Percentiles rank a stretch among this genome's conserved stretches.
Conservation (phyloP, 805 yeast genomes). For the Zygotorulaspora florentina region DNA sequence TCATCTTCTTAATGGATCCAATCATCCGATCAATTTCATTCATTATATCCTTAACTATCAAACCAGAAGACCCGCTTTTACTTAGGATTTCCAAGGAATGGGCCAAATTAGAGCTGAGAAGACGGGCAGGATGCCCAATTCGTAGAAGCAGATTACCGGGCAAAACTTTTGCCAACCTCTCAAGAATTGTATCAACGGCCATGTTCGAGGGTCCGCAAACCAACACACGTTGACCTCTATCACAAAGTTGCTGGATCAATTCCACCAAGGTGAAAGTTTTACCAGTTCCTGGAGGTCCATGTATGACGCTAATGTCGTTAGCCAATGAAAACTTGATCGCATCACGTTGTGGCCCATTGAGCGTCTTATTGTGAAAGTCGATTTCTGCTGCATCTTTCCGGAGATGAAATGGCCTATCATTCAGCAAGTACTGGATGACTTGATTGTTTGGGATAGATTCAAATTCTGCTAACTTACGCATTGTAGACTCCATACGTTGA, state of each 20-base stretch:
- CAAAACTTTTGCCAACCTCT: conserved; percentile 51
- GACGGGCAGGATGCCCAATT: conserved; percentile 91
- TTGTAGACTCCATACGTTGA: conserved; percentile 72
- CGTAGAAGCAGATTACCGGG: conserved; percentile 57
- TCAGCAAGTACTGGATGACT: conserved; percentile 47
- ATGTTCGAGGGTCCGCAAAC: conserved; percentile 95
- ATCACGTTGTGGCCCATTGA: conserved; percentile 62
- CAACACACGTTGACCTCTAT: conserved; percentile 54
- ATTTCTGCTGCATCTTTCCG: conserved; percentile 8
- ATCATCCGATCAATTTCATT: conserved; percentile 63
- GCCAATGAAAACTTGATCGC: conserved; percentile 67
- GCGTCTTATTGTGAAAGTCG: conserved; percentile 18
- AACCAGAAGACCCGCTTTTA: conserved; percentile 53
- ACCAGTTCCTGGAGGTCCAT: conserved; percentile 82
- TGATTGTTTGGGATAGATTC: conserved; percentile 34
- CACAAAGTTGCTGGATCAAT: conserved; percentile 65
- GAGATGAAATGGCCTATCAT: conserved; percentile 24
- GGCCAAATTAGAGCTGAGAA: conserved; percentile 53
- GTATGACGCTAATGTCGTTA: conserved; percentile 57
- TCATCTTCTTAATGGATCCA: conserved; percentile 55
- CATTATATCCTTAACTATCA: conserved; percentile 61
- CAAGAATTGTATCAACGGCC: conserved; percentile 86
- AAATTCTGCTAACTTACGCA: conserved; percentile 59
- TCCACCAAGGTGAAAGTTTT: conserved; percentile 82
- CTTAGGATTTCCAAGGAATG: conserved; percentile 77